Conservation (phyloP, 352 stramenopile genomes). For the Phytophthora vignae region DNA sequence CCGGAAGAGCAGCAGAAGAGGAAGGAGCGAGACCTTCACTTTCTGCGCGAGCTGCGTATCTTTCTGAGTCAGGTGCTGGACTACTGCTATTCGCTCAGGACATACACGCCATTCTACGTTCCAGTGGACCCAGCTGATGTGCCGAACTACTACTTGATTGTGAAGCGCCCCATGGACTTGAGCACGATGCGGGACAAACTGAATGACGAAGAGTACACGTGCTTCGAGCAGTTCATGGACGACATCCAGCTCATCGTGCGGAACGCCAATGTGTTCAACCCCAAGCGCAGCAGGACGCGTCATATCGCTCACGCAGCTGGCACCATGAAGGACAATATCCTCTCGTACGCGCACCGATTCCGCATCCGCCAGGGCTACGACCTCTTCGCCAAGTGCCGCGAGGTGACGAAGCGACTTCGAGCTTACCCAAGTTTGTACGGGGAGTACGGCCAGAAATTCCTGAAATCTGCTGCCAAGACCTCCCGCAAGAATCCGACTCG, state of each 20-base stretch:
- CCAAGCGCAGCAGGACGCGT: slow-evolving; percentile 73
- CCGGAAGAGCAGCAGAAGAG: slow-evolving; percentile 51
- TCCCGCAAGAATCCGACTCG: slow-evolving; percentile 13
- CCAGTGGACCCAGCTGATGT: slow-evolving; percentile 82
- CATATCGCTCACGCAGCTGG: slow-evolving; percentile 83
- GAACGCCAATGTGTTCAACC: slow-evolving; percentile 93
- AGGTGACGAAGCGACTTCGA: slow-evolving; percentile 74
- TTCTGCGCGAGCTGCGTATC: slow-evolving; percentile 87
- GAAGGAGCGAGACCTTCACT: slow-evolving; percentile 83
- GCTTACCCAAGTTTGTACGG: slow-evolving; percentile 56
- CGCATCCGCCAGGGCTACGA: slow-evolving; percentile 89
- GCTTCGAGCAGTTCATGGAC: slow-evolving; percentile 88
- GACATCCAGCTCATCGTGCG: slow-evolving; percentile 90
- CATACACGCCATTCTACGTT: slow-evolving; percentile 73
- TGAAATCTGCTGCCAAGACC: slow-evolving; percentile 26
- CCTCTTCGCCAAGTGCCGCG: slow-evolving; percentile 87
- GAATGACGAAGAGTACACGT: slow-evolving; percentile 91
- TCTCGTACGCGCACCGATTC: slow-evolving; percentile 90
- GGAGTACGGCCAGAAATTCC: slow-evolving; percentile 37
- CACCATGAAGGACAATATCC: slow-evolving; percentile 91
- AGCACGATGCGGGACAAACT: slow-evolving; percentile 91
- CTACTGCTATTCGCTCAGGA: slow-evolving; percentile 78
- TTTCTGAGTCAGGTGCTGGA: slow-evolving; percentile 88
- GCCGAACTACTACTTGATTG: slow-evolving; percentile 91
- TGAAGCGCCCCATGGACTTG: slow-evolving; percentile 90